Percentiles rank a stretch among this genome's conserved stretches.
phyloP scores from a whole-genome alignment of 305 asterid genomes.

The Striga hermonthica region DNA sequence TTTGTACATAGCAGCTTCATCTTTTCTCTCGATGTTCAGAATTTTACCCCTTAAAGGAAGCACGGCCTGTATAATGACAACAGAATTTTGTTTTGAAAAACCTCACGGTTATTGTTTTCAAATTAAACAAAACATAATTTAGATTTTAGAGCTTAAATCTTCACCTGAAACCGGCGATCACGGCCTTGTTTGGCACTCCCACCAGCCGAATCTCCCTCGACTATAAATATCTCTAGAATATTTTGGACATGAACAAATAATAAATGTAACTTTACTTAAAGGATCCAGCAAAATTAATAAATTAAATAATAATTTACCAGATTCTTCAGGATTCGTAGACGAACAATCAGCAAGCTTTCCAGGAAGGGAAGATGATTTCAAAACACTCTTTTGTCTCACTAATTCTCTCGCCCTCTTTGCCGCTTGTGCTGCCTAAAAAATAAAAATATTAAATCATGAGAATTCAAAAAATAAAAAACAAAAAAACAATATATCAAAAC shows the following conservation, averaged over 20 bases:
- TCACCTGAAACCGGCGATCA: constrained; percentile 97
- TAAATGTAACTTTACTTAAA: constrained; percentile 5
- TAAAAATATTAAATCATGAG: neutral
- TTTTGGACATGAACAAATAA: constrained; percentile 21
- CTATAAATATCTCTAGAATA: constrained; percentile 86
- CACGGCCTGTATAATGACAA: constrained; percentile 65
- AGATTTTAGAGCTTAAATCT: neutral
- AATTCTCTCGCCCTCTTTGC: constrained; percentile 96
- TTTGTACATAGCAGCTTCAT: constrained; percentile 98
- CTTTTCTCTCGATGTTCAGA: constrained; percentile 89
- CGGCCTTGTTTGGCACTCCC: constrained; percentile 99
- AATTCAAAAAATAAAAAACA: neutral
- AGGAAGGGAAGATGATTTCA: constrained; percentile 90
- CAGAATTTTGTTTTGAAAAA: constrained; percentile 28
- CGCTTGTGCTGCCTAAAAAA: constrained; percentile 84
- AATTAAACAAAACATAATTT: neutral
- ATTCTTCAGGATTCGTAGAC: constrained; percentile 77
- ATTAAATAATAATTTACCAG: constrained; percentile 43
- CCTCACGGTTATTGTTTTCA: neutral
- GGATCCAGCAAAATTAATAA: neutral
- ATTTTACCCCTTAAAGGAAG: constrained; percentile 98
- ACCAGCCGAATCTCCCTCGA: constrained; percentile 99
- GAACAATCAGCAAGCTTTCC: constrained; percentile 99
- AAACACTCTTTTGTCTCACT: constrained; percentile 83
- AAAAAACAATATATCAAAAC: constrained; percentile 17